These are phyloP conservation scores for Pyrus hybrid DNA, from an alignment of 331 rosid species.

Conservation along the genomic window DNA sequence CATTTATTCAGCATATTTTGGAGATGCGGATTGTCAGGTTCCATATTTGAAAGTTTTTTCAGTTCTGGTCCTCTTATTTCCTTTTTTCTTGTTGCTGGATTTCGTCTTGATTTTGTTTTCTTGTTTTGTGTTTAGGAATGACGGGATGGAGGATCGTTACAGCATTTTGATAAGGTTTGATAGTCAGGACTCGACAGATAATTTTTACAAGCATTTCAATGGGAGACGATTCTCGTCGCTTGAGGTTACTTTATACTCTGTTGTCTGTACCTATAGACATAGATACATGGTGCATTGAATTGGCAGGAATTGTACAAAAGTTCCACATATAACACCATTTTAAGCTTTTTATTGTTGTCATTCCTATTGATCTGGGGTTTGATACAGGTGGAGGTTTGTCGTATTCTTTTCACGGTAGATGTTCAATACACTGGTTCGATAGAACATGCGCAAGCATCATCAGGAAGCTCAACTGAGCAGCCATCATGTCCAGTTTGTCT, in stretches of 20 bases:
- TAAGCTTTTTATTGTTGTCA: background rate
- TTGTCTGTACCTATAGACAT: background rate
- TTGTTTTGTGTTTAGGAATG: conserved; percentile 38
- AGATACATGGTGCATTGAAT: background rate
- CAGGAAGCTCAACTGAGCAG: conserved; percentile 67
- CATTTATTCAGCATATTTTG: conserved; percentile 68
- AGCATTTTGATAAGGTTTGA: conserved; percentile 75
- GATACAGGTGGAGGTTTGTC: conserved; percentile 66
- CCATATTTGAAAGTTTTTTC: background rate
- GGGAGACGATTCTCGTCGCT: conserved; percentile 70
- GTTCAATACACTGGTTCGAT: conserved; percentile 85
- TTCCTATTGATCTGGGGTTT: background rate
- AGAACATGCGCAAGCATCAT: conserved; percentile 74
- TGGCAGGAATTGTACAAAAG: background rate
- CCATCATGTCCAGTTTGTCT: conserved; percentile 94
- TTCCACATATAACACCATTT: background rate
- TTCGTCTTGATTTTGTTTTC: background rate
- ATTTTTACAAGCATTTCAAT: conserved; percentile 70
- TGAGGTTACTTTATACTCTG: conserved; percentile 41
- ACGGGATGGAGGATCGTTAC: conserved; percentile 72
- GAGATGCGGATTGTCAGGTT: conserved; percentile 96
- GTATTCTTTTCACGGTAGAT: conserved; percentile 67
- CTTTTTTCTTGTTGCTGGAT: background rate
- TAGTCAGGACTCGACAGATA: conserved; percentile 62
- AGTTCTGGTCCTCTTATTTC: background rate